phyloP scores from a whole-genome alignment of 2,329 filamentous ascomycete genomes.

The Neofusicoccum cordaticola region DNA sequence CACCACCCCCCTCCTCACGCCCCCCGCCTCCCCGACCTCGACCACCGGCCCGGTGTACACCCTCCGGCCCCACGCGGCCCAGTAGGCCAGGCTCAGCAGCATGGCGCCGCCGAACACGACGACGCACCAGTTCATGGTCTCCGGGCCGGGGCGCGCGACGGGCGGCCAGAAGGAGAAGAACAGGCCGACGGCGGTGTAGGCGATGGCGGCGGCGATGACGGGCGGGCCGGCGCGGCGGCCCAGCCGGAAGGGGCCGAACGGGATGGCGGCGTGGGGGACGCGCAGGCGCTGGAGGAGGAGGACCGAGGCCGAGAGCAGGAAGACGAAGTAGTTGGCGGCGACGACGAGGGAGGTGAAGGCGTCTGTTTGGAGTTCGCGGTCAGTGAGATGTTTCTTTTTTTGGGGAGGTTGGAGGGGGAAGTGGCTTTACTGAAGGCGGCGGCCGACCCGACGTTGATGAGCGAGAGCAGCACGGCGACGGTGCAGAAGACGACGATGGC shows the following conservation, averaged over 20 bases:
- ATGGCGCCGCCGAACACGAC: slow-evolving; percentile 24
- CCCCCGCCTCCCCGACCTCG: slow-evolving; percentile 26
- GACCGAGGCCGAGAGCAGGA: slow-evolving; percentile 14
- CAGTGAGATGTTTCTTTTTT: too few species aligned
- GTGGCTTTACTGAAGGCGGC: not conserved
- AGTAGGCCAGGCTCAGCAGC: slow-evolving; percentile 25
- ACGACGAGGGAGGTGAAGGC: slow-evolving; percentile 4
- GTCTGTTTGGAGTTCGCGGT: not conserved
- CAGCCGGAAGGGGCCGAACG: slow-evolving; percentile 20
- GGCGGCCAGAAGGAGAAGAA: slow-evolving; percentile 30
- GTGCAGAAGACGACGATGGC: slow-evolving; percentile 23
- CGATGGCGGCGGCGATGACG: slow-evolving; percentile 26
- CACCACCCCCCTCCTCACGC: slow-evolving; percentile 29
- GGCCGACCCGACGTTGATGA: slow-evolving; percentile 54
- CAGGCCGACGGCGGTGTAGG: slow-evolving; percentile 26
- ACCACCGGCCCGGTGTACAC: slow-evolving; percentile 29
- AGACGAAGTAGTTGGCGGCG: not conserved
- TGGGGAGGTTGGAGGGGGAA: not conserved
- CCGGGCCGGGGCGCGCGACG: slow-evolving; percentile 20
- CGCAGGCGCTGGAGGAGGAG: slow-evolving; percentile 15
- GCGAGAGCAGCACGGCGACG: slow-evolving; percentile 40
- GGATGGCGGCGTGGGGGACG: not conserved
- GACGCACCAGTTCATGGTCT: slow-evolving; percentile 30
- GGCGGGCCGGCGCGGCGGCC: slow-evolving; percentile 20
- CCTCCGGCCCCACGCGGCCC: slow-evolving; percentile 25